Percentiles rank a stretch among this genome's conserved stretches.
Conservation (phyloP, 495 filamentous ascomycete genomes). For the Hypoxylon lenormandii region DNA sequence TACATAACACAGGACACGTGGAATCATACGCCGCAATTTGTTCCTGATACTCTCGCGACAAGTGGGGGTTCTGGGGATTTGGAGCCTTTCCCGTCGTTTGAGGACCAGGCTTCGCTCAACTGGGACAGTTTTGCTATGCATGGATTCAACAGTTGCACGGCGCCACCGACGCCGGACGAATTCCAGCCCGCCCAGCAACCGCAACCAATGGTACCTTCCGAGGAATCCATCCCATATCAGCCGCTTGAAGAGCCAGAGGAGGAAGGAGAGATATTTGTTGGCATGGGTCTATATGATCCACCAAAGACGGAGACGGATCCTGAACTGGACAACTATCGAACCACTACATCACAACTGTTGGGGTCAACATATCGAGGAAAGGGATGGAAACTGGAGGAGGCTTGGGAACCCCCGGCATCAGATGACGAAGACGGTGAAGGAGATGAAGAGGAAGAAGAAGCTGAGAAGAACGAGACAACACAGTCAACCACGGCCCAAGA, state of each 20-base stretch:
- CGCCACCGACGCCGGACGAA: constrained; percentile 72
- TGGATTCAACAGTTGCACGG: constrained; percentile 56
- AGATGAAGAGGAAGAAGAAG: constrained; percentile 50
- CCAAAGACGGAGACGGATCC: constrained; percentile 61
- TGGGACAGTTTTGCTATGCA: constrained; percentile 58
- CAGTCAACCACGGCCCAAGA: constrained; percentile 47
- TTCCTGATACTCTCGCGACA: constrained; percentile 23
- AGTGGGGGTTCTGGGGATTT: constrained; percentile 19
- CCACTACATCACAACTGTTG: constrained; percentile 63
- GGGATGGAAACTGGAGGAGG: constrained; percentile 84
- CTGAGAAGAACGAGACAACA: constrained; percentile 36
- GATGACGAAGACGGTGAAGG: constrained; percentile 71
- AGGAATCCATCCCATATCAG: constrained; percentile 61
- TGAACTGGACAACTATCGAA: constrained; percentile 58
- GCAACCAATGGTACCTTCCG: constrained; percentile 55
- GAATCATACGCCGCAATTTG: constrained; percentile 32
- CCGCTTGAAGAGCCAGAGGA: constrained; percentile 57
- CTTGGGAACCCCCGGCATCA: constrained; percentile 76
- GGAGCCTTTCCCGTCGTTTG: constrained; percentile 42
- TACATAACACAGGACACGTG: constrained; percentile 47
- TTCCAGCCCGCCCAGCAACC: constrained; percentile 65
- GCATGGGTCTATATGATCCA: constrained; percentile 84
- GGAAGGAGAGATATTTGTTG: constrained; percentile 77
- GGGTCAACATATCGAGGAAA: constrained; percentile 67
- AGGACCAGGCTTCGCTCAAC: constrained; percentile 42